phyloP scores from a whole-genome alignment of 495 filamentous ascomycete genomes.

The Hypoxylon lenormandii region DNA sequence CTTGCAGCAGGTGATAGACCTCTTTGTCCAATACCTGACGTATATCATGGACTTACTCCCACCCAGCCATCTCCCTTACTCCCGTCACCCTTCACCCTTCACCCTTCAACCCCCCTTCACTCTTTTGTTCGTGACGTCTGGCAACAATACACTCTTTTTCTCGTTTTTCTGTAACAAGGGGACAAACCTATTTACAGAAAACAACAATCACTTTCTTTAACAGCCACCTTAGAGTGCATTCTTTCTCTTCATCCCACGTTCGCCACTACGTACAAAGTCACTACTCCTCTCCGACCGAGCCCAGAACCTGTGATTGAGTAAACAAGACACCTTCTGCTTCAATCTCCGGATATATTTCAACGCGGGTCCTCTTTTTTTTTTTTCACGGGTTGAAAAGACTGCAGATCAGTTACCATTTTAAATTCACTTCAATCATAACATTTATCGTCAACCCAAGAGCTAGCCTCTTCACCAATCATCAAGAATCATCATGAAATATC shows the following conservation, averaged over 20 bases:
- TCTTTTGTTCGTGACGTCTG: constrained; percentile 32
- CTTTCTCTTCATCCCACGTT: constrained; percentile 38
- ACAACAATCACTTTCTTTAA: constrained; percentile 41
- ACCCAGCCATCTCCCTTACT: constrained; percentile 7
- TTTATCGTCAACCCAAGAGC: constrained; percentile 17
- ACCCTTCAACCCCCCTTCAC: constrained; percentile 12
- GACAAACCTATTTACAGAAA: constrained; percentile 8
- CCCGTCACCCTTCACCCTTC: constrained; percentile 1
- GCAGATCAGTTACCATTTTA: constrained; percentile 26
- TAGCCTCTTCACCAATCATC: constrained; percentile 9
- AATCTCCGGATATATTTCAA: constrained; percentile 14
- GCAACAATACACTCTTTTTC: constrained; percentile 38
- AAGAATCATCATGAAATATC: constrained; percentile 43
- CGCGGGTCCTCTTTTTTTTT: not conserved
- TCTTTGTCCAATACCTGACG: constrained; percentile 38
- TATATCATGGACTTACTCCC: constrained; percentile 30
- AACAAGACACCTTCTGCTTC: constrained; percentile 10
- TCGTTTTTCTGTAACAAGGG: constrained; percentile 18
- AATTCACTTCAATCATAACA: not conserved
- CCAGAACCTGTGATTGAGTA: not conserved
- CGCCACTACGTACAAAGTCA: constrained; percentile 33
- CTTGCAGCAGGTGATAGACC: constrained; percentile 12
- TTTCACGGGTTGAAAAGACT: constrained; percentile 25
- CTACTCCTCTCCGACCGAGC: constrained; percentile 1
- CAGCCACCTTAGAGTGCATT: constrained; percentile 19